phyloP scores from a whole-genome alignment of 345 rosid genomes.

The Euphorbia tirucalli region DNA sequence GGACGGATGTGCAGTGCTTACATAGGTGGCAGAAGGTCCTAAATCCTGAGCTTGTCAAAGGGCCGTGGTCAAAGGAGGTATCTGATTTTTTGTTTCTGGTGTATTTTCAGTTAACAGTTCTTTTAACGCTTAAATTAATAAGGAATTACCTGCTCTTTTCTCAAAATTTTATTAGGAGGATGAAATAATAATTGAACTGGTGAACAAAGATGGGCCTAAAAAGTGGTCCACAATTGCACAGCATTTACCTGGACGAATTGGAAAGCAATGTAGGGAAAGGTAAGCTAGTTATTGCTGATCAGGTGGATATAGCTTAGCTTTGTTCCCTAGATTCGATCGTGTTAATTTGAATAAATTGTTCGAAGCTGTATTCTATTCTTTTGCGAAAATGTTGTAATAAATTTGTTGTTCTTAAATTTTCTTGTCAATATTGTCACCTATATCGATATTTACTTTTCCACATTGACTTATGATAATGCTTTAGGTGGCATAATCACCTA shows the following conservation, averaged over 20 bases:
- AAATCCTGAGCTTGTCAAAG: slow-evolving; percentile 98
- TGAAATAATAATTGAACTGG: slow-evolving; percentile 76
- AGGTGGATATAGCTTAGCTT: background rate
- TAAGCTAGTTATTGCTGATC: slow-evolving; percentile 27
- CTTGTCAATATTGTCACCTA: background rate
- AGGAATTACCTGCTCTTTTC: slow-evolving; percentile 7
- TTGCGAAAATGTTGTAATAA: background rate
- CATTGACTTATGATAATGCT: slow-evolving; percentile 17
- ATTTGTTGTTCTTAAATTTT: background rate
- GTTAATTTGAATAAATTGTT: background rate
- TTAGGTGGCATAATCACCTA: slow-evolving; percentile 99
- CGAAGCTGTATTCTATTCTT: background rate
- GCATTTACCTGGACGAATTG: slow-evolving; percentile 94
- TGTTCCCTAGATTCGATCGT: slow-evolving; percentile 5
- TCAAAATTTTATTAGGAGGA: slow-evolving; percentile 62
- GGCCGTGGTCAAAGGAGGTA: slow-evolving; percentile 99
- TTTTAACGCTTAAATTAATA: background rate
- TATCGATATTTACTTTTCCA: slow-evolving; percentile 9
- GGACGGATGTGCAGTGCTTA: slow-evolving; percentile 98
- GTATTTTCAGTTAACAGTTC: slow-evolving; percentile 8
- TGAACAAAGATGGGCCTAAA: slow-evolving; percentile 80
- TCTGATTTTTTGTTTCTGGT: slow-evolving; percentile 9
- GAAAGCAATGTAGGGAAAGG: slow-evolving; percentile 99
- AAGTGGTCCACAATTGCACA: slow-evolving; percentile 99
- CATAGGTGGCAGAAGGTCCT: slow-evolving; percentile 99